These are phyloP conservation scores for Handroanthus guayacan DNA, from an alignment of 257 asterid genomes.

Conservation along the genomic window DNA sequence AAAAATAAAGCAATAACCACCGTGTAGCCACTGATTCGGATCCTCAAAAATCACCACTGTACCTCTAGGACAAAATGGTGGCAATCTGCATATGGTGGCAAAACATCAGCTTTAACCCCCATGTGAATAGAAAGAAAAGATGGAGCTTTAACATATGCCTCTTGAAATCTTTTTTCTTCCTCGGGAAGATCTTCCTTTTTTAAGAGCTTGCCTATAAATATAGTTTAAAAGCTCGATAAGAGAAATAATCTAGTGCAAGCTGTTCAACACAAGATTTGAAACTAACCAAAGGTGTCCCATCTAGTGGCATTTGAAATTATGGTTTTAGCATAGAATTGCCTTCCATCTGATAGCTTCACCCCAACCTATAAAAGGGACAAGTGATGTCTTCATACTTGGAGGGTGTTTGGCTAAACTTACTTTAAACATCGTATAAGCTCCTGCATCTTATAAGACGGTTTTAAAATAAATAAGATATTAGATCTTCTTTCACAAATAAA, in stretches of 20 bases:
- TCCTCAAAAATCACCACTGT: constrained; percentile 26
- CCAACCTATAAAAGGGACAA: constrained; percentile 67
- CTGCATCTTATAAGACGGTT: too few species aligned
- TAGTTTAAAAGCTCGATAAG: not conserved
- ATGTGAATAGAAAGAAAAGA: constrained; percentile 94
- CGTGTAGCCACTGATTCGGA: not conserved
- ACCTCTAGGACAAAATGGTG: constrained; percentile 98
- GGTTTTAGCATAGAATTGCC: constrained; percentile 84
- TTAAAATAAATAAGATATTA: too few species aligned
- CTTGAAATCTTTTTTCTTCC: constrained; percentile 91
- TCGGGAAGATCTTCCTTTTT: constrained; percentile 76
- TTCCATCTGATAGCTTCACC: constrained; percentile 89
- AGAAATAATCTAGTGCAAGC: constrained; percentile 24
- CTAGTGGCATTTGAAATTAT: constrained; percentile 93
- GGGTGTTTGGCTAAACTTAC: not conserved
- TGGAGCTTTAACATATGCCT: constrained; percentile 95
- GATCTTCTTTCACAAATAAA: too few species aligned
- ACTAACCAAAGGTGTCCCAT: constrained; percentile 99
- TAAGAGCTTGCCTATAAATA: constrained; percentile 75
- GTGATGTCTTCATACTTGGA: constrained; percentile 19
- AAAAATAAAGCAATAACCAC: constrained; percentile 19
- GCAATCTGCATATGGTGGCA: constrained; percentile 90
- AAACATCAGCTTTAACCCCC: constrained; percentile 89
- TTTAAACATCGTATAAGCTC: too few species aligned
- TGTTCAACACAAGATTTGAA: constrained; percentile 25